These are phyloP conservation scores for Chloromonas sp. DNA, from an alignment of 163 green algal species.

Conservation along the genomic window DNA sequence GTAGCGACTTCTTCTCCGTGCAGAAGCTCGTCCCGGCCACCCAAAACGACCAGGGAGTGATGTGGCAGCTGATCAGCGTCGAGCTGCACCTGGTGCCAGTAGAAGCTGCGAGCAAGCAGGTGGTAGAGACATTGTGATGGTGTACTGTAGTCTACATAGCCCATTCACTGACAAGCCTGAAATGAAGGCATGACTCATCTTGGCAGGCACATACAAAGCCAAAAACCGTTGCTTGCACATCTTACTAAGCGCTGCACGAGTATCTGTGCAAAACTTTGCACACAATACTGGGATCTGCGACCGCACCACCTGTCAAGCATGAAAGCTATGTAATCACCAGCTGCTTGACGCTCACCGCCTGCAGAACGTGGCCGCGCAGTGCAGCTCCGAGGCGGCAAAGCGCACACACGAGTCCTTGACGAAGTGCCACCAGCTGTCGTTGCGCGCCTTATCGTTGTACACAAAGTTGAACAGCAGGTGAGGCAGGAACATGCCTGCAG, in stretches of 20 bases:
- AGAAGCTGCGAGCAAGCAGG: background rate
- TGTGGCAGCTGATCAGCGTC: background rate
- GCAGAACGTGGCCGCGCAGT: constrained; percentile 22
- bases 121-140: background rate
- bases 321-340: too few relatives aligned
- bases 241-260: too few relatives aligned
- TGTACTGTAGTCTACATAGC: too few relatives aligned
- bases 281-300: too few relatives aligned
- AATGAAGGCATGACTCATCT: too few relatives aligned
- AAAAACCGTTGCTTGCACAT: too few relatives aligned
- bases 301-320: too few relatives aligned
- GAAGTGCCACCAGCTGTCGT: background rate
- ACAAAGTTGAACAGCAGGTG: constrained; percentile 44
- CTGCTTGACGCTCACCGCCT: background rate
- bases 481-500: constrained; percentile 34
- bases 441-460: constrained; percentile 17
- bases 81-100: constrained; percentile 2
- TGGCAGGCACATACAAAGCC: too few relatives aligned
- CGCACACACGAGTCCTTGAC: constrained; percentile 16
- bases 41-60: constrained; percentile 1
- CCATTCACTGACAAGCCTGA: too few relatives aligned
- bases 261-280: too few relatives aligned
- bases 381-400: constrained; percentile 24
- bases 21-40: constrained; percentile 6
- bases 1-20: constrained; percentile 3